A percentile compares a stretch with the other conserved stretches of the same genome.
These are phyloP conservation scores for Lactarius deliciosus DNA, from an alignment of 768 basidiomycete genomes.

Conservation along the genomic window DNA sequence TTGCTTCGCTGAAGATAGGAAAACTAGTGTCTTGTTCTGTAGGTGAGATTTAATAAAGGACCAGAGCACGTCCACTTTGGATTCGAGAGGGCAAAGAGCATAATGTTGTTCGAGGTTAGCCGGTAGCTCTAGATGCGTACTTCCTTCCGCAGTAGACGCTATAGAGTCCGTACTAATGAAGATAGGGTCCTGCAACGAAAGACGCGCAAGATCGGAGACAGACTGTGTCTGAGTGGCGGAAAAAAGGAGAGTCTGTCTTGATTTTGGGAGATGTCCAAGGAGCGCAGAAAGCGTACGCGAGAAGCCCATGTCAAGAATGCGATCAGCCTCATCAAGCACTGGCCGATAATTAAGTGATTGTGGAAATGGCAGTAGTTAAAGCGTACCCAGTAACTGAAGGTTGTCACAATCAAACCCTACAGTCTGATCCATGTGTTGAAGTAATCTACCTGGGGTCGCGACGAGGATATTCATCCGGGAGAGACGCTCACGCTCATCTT, in stretches of 20 bases:
- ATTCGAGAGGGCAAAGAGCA: conserved; percentile 75
- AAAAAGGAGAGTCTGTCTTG: conserved; percentile 93
- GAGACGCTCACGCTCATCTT: conserved; percentile 87
- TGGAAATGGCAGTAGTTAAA: not conserved
- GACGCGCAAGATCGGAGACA: conserved; percentile 81
- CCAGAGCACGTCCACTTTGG: conserved; percentile 90
- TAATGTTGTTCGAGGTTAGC: conserved; percentile 86
- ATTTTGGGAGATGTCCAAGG: conserved; percentile 85
- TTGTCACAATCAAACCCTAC: conserved; percentile 90
- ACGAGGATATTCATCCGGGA: conserved; percentile 98
- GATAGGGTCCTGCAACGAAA: conserved; percentile 82
- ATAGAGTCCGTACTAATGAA: conserved; percentile 57
- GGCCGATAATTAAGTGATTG: not conserved
- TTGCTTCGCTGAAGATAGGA: conserved; percentile 94
- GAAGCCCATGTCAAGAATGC: conserved; percentile 97
- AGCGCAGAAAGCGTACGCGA: conserved; percentile 85
- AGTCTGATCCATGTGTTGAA: conserved; percentile 99
- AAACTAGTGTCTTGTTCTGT: conserved; percentile 87
- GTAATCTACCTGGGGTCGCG: conserved; percentile 89
- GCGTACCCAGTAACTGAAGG: conserved; percentile 85
- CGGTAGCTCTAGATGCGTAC: conserved; percentile 56
- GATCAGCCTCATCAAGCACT: conserved; percentile 97
- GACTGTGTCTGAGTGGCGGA: conserved; percentile 96
- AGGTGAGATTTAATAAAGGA: conserved; percentile 94
- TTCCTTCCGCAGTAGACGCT: conserved; percentile 41